A percentile compares a stretch with the other conserved stretches of the same genome.
Conservation (phyloP, 129 eudicot species). For the Lactuca saligna region DNA sequence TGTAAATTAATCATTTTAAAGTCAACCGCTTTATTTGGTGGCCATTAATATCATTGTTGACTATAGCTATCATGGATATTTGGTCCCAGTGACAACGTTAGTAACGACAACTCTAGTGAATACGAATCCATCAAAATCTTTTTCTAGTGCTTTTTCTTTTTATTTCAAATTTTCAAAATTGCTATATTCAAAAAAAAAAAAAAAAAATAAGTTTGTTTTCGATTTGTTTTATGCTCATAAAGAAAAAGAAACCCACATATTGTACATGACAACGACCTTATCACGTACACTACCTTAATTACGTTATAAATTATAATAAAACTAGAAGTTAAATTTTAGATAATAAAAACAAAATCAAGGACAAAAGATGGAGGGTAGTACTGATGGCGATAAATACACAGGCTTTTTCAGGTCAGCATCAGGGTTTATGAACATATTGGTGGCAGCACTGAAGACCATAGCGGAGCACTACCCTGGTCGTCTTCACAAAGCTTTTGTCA, state of each 20-base stretch:
- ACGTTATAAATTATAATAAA: neutral
- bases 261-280: neutral
- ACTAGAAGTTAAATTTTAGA: neutral
- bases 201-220: no score
- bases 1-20: constrained; percentile 23
- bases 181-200: neutral
- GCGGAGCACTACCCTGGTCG: constrained; percentile 88
- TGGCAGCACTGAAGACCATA: constrained; percentile 75
- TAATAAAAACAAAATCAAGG: neutral
- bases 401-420: constrained; percentile 99
- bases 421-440: constrained; percentile 88
- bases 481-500: constrained; percentile 82
- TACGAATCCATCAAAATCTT: constrained; percentile 26
- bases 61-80: constrained; percentile 36
- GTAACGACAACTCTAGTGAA: constrained; percentile 26
- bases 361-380: constrained; percentile 2
- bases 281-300: neutral
- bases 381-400: constrained; percentile 36
- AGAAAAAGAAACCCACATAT: neutral
- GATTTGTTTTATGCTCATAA: neutral
- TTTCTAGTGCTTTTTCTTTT: constrained; percentile 8
- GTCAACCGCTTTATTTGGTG: constrained; percentile 28
- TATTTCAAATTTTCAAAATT: constrained; percentile 23
- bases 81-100: constrained; percentile 45
- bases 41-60: constrained; percentile 32